A percentile compares a stretch with the other conserved stretches of the same genome.
phyloP scores from a whole-genome alignment of 164 flowering plant genomes.

The Houttuynia cordata region DNA sequence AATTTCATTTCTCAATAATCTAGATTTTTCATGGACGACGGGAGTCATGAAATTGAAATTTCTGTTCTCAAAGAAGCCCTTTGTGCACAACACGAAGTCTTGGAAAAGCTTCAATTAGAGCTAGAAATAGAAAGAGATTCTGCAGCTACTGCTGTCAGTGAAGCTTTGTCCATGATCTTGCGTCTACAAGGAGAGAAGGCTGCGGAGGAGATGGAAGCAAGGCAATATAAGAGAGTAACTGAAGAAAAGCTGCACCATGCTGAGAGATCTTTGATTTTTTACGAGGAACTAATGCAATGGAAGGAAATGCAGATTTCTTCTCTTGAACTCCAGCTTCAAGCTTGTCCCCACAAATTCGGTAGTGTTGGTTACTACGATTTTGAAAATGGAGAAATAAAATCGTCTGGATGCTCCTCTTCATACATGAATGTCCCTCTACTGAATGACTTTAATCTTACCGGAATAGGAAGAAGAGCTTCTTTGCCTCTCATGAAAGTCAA shows the following conservation, averaged over 20 bases:
- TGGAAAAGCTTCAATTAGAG: slow-evolving; percentile 58
- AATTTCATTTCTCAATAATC: too few relatives aligned
- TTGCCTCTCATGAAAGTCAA: slow-evolving; percentile 20
- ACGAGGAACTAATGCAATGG: slow-evolving; percentile 52
- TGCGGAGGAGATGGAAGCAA: slow-evolving; percentile 67
- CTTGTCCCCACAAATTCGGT: slow-evolving; percentile 46
- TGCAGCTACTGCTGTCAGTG: slow-evolving; percentile 63
- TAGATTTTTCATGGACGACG: slow-evolving; percentile 20
- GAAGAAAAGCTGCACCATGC: slow-evolving; percentile 73
- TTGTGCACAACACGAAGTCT: slow-evolving; percentile 47
- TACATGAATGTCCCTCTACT: slow-evolving; percentile 14
- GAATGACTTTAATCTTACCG: slow-evolving; percentile 13
- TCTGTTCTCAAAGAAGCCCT: slow-evolving; percentile 51
- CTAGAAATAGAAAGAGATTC: slow-evolving; percentile 85
- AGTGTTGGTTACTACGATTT: slow-evolving; percentile 53
- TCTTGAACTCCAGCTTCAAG: slow-evolving; percentile 63
- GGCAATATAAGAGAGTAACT: slow-evolving; percentile 72
- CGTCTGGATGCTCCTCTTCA: slow-evolving; percentile 19
- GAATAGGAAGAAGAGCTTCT: slow-evolving; percentile 28
- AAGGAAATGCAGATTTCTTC: slow-evolving; percentile 80
- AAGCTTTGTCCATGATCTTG: slow-evolving; percentile 73
- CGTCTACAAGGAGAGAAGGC: slow-evolving; percentile 85
- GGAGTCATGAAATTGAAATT: slow-evolving; percentile 20
- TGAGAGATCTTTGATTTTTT: slow-evolving; percentile 40
- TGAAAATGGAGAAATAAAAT: slow-evolving; percentile 18